A percentile compares a stretch with the other conserved stretches of the same genome.
These are phyloP conservation scores for Dothiorella sarmentorum DNA, from an alignment of 2,329 filamentous ascomycete species.

Conservation along the genomic window DNA sequence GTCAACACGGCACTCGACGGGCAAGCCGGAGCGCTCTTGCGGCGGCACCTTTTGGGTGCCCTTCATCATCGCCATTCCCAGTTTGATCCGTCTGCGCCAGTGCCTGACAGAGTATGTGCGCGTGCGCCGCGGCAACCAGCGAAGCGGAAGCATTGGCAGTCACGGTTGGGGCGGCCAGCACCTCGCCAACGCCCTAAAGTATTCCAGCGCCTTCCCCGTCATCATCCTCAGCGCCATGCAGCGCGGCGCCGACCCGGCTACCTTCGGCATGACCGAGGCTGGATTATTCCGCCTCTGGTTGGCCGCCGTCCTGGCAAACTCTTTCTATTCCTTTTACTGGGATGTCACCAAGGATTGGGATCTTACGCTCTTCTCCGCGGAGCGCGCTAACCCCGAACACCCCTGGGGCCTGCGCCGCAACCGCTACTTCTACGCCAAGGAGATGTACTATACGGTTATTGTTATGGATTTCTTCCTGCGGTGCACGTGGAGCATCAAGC, in stretches of 20 bases:
- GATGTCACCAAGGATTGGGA: conserved; percentile 97
- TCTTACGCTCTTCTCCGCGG: conserved; percentile 70
- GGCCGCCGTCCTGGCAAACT: conserved; percentile 73
- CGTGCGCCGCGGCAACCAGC: conserved; percentile 55
- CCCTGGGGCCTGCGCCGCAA: conserved; percentile 74
- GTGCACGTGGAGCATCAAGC: conserved; percentile 87
- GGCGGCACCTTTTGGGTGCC: conserved; percentile 78
- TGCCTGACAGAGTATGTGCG: conserved; percentile 85
- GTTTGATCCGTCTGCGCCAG: conserved; percentile 81
- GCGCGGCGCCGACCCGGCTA: conserved; percentile 56
- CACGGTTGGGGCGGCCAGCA: conserved; percentile 79
- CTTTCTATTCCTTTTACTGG: conserved; percentile 97
- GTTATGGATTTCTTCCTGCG: conserved; percentile 74
- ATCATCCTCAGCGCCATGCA: conserved; percentile 76
- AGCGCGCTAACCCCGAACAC: conserved; percentile 61
- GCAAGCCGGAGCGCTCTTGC: conserved; percentile 75
- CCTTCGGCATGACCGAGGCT: conserved; percentile 53
- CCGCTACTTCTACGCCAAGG: conserved; percentile 67
- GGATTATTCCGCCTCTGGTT: conserved; percentile 59
- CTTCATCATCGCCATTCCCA: conserved; percentile 78
- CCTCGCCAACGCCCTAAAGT: conserved; percentile 91
- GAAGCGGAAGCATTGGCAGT: conserved; percentile 34
- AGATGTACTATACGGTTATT: conserved; percentile 80
- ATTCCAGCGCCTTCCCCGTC: conserved; percentile 89
- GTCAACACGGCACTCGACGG: conserved; percentile 67